phyloP scores from a whole-genome alignment of 108 stramenopile species.

The Nannochloropsis gaditana region DNA sequence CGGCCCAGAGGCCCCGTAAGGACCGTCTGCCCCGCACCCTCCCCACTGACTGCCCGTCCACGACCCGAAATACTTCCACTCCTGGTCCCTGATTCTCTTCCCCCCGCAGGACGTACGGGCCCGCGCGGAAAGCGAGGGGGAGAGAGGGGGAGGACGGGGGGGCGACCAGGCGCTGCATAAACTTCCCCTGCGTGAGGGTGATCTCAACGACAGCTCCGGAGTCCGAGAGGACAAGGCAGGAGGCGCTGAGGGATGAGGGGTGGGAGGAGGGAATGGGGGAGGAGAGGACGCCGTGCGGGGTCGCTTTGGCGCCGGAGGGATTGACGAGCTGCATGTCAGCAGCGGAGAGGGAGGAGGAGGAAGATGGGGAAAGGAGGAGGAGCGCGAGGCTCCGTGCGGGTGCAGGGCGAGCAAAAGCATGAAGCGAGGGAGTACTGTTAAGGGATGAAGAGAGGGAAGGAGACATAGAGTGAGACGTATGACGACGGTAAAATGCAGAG shows the following conservation, averaged over 20 bases:
- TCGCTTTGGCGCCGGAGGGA: background rate
- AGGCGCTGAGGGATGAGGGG: background rate
- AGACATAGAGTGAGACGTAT: background rate
- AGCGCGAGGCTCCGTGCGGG: background rate
- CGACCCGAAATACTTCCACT: background rate
- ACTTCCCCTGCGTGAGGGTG: background rate
- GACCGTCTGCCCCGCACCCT: background rate
- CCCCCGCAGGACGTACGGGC: background rate
- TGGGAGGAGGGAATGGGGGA: background rate
- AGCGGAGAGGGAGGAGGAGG: background rate
- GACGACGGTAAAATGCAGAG: too few relatives aligned
- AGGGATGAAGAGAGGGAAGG: background rate
- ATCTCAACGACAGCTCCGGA: background rate
- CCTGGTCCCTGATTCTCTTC: background rate
- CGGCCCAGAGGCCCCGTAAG: background rate
- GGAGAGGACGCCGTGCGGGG: background rate
- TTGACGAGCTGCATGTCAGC: background rate
- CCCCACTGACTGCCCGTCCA: background rate
- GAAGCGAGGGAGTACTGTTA: background rate
- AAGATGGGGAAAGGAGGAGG: background rate
- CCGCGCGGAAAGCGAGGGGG: background rate
- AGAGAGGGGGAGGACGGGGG: background rate
- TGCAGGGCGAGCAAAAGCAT: background rate
- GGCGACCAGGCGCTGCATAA: background rate
- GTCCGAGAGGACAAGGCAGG: background rate